Conservation (phyloP, 1,139 yeast species). For the Lipomyces yarrowii region DNA sequence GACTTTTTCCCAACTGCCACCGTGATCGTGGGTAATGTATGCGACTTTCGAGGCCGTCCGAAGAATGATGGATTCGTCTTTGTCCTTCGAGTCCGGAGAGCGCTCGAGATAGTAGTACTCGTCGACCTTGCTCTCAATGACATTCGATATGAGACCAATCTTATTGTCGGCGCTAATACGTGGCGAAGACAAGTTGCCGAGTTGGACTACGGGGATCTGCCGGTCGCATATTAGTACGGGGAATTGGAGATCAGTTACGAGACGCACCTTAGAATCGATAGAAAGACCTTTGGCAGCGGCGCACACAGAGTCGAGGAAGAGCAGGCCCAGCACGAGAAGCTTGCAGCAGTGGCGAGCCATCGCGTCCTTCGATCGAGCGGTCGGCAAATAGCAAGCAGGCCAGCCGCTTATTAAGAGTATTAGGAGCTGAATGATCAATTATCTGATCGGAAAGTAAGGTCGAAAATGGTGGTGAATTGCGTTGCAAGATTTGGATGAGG, state of each 20-base stretch:
- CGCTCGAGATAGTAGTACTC: constrained; percentile 61
- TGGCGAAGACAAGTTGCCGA: background rate
- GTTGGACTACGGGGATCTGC: background rate
- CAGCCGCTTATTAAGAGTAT: background rate
- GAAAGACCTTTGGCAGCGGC: background rate
- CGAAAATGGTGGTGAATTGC: background rate
- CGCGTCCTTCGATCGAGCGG: background rate
- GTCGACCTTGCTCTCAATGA: constrained; percentile 48
- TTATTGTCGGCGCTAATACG: background rate
- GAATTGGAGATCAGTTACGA: background rate
- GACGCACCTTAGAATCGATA: background rate
- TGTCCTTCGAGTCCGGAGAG: constrained; percentile 44
- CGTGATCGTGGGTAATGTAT: constrained; percentile 79
- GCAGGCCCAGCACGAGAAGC: constrained; percentile 2
- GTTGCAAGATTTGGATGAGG: too few relatives aligned
- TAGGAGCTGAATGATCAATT: background rate
- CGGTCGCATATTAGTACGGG: background rate
- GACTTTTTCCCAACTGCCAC: constrained; percentile 57
- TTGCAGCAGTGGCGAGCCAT: background rate
- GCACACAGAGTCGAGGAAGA: background rate
- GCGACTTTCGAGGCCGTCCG: constrained; percentile 56
- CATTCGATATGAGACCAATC: background rate
- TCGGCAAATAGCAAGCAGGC: background rate
- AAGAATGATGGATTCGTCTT: constrained; percentile 74
- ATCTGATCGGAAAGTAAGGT: background rate